Evolutionary conservation across 257 asterid genomes (phyloP).

Genomic region (Solanum ossicruentum): DNA sequence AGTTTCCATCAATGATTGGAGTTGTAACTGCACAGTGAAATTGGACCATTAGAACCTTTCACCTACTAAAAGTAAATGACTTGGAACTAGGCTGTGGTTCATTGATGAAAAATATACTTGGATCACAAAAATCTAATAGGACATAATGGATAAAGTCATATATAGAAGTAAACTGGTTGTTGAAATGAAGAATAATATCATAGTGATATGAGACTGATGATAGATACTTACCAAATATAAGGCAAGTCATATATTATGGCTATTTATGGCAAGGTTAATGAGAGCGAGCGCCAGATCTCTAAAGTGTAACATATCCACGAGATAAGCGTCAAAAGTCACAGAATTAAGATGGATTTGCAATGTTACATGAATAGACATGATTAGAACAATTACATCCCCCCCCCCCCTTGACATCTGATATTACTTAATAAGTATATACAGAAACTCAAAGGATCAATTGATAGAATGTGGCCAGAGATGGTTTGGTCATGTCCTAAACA

Average conservation of each 20-base stretch:
- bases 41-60: slow-evolving; percentile 15
- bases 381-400: not conserved
- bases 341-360: not conserved
- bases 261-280: not conserved
- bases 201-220: not conserved
- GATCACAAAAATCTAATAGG: not conserved
- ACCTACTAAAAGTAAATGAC: not conserved
- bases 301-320: not conserved
- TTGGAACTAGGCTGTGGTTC: not conserved
- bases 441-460: not conserved
- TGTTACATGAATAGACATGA: not conserved
- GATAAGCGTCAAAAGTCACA: not conserved
- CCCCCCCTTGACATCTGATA: not conserved
- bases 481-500: not conserved
- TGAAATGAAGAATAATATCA: not conserved
- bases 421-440: not conserved
- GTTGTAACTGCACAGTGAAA: slow-evolving; percentile 62
- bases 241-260: not conserved
- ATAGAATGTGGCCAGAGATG: not conserved
- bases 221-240: not conserved
- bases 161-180: not conserved
- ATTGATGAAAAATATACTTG: not conserved
- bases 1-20: slow-evolving; percentile 92
- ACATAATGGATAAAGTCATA: not conserved
- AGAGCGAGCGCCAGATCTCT: not conserved